A percentile compares a stretch with the other conserved stretches of the same genome.
phyloP scores from a whole-genome alignment of 352 stramenopile genomes.

The Phytopythium chamaehyphon region DNA sequence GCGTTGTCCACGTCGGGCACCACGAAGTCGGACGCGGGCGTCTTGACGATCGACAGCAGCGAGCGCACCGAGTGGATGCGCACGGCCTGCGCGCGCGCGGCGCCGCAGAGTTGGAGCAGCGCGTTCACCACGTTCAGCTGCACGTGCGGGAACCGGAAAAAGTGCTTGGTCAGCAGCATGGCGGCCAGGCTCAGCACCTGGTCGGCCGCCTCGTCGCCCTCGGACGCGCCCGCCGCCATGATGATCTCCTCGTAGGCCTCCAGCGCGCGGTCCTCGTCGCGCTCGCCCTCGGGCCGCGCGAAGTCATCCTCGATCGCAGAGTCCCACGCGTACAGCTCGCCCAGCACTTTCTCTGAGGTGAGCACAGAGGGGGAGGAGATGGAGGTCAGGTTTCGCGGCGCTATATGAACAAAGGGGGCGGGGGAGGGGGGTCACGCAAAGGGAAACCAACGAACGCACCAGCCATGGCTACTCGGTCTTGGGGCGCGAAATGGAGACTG shows the following conservation, averaged over 20 bases:
- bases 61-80: slow-evolving; percentile 74
- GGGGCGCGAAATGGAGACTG: no score
- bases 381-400: no score
- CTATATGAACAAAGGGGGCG: no score
- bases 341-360: slow-evolving; percentile 32
- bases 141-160: slow-evolving; percentile 73
- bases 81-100: slow-evolving; percentile 44
- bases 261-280: slow-evolving; percentile 66
- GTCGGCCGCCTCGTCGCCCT: slow-evolving; percentile 22
- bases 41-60: slow-evolving; percentile 68
- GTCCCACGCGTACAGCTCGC: slow-evolving; percentile 69
- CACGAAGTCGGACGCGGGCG: slow-evolving; percentile 11
- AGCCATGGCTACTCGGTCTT: no score
- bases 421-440: no score
- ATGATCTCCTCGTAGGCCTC: slow-evolving; percentile 80
- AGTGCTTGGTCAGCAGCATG: slow-evolving; percentile 74
- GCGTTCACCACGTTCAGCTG: slow-evolving; percentile 70
- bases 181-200: slow-evolving; percentile 61
- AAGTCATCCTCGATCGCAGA: slow-evolving; percentile 60
- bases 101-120: slow-evolving; percentile 41
- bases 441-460: background rate
- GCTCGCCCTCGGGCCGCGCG: slow-evolving; percentile 24
- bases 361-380: no score
- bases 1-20: slow-evolving; percentile 17
- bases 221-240: slow-evolving; percentile 27